Evolutionary conservation across 768 basidiomycete species (phyloP), one percentile per base, ranked within the genome.

Genomic region (Phlebiopsis gigantea): DNA sequence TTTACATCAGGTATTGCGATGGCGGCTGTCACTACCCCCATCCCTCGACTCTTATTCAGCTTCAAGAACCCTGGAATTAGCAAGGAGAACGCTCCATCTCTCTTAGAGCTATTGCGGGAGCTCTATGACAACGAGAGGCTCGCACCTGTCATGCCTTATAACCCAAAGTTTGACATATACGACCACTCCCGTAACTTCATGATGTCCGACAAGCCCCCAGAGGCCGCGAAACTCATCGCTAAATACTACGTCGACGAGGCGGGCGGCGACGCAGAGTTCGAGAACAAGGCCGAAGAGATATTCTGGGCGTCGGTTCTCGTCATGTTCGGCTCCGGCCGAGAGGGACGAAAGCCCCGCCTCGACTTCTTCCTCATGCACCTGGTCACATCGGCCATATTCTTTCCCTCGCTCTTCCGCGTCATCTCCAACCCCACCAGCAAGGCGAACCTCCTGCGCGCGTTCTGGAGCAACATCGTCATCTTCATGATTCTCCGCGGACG

Each of bases 331-430:
- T 76, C 79, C 0, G 73, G 81, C 22, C 76, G 73, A 60, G 68
- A 65, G 24, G 79, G 76, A 3, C 69, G 75, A 31, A 74, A 77
- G 60, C 78, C 79, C 6, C 72, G 82, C 4, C 65, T 84, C 28
- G 82, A 75, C 57, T 75, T 84, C 69, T 81, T 82, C 77, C 67
- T 84, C 51, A 79, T 81, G 80, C 83, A 84, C 61, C 61, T 82
- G 45, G 70, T 84, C 46, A 84, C 77, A 9, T 76, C 75, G 34
- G 72, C 79, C 6, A 61, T 82, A 3, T 81, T 83, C 67, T 60
- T 84, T 5, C 73, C 74, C 22, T 75, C 77, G 0, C 63, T 79
- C 41, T 60, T 79, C 30, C 62, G 62, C 7, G 67, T 66, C 10
- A 56, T 72, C 7, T 59, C 65, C 26, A 72, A 67, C 34, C 59